Conservation (phyloP, 768 basidiomycete species). For the Rhodotorula babjevae region DNA sequence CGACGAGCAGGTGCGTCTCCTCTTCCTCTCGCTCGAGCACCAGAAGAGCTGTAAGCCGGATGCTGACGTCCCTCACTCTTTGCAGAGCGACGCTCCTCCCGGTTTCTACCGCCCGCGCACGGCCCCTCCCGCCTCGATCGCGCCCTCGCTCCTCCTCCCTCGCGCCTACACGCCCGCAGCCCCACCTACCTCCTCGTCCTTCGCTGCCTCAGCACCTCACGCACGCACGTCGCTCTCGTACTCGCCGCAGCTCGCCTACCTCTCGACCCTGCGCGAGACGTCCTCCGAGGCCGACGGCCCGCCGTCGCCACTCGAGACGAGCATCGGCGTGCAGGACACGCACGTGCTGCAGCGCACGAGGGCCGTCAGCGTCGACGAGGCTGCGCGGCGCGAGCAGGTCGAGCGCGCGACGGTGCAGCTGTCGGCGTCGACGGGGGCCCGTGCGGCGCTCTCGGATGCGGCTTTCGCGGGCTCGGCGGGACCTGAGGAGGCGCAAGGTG, state of each 20-base stretch:
- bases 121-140: conserved; percentile 27
- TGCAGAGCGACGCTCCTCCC: neutral
- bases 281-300: neutral
- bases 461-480: too few species aligned
- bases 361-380: neutral
- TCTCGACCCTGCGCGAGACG: neutral
- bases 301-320: conserved; percentile 5
- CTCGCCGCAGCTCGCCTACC: neutral
- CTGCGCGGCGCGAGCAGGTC: neutral
- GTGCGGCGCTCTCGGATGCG: neutral
- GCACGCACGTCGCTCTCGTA: neutral
- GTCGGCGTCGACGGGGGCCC: neutral
- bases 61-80: neutral
- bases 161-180: neutral
- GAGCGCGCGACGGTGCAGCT: neutral
- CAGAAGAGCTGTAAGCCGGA: too few species aligned
- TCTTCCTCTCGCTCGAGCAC: neutral
- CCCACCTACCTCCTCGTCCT: neutral
- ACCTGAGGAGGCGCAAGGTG: neutral
- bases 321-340: neutral
- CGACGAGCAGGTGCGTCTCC: neutral
- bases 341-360: neutral
- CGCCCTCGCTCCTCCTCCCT: neutral
- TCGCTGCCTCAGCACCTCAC: neutral
- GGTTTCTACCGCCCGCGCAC: conserved; percentile 25